phyloP scores from a whole-genome alignment of 2,329 filamentous ascomycete species.

The Lizonia empirigonia region DNA sequence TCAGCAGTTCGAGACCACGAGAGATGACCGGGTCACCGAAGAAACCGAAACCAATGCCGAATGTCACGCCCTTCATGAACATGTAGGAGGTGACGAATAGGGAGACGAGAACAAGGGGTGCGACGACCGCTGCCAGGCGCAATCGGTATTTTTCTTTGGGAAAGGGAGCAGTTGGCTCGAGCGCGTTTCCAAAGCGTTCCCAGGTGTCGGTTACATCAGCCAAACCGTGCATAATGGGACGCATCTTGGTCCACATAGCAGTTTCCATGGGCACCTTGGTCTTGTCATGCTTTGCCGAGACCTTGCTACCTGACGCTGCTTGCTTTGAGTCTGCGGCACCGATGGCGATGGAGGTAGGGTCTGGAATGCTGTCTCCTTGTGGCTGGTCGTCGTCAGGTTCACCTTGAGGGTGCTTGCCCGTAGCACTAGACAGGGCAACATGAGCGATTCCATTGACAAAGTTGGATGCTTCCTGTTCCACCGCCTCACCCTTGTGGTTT shows the following conservation, averaged over 20 bases:
- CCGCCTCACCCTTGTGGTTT: constrained; percentile 80
- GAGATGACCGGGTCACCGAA: constrained; percentile 78
- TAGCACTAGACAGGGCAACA: constrained; percentile 74
- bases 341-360: constrained; percentile 63
- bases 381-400: constrained; percentile 57
- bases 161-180: constrained; percentile 57
- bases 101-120: constrained; percentile 52
- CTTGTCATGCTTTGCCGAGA: constrained; percentile 67
- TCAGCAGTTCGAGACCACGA: constrained; percentile 63
- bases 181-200: constrained; percentile 65
- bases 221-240: constrained; percentile 71
- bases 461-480: constrained; percentile 81
- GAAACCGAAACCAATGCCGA: constrained; percentile 74
- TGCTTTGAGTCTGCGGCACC: constrained; percentile 61
- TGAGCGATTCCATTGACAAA: constrained; percentile 76
- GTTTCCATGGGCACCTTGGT: constrained; percentile 79
- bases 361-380: constrained; percentile 62
- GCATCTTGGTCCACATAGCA: constrained; percentile 76
- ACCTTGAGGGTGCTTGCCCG: constrained; percentile 74
- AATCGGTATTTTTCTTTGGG: constrained; percentile 52
- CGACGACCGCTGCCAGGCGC: constrained; percentile 53
- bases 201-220: constrained; percentile 66
- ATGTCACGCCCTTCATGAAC: constrained; percentile 66
- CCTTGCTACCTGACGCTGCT: constrained; percentile 58
- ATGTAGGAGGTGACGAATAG: constrained; percentile 57